Evolutionary conservation across 495 filamentous ascomycete species (phyloP).

Genomic region (Durotheca rogersii): DNA sequence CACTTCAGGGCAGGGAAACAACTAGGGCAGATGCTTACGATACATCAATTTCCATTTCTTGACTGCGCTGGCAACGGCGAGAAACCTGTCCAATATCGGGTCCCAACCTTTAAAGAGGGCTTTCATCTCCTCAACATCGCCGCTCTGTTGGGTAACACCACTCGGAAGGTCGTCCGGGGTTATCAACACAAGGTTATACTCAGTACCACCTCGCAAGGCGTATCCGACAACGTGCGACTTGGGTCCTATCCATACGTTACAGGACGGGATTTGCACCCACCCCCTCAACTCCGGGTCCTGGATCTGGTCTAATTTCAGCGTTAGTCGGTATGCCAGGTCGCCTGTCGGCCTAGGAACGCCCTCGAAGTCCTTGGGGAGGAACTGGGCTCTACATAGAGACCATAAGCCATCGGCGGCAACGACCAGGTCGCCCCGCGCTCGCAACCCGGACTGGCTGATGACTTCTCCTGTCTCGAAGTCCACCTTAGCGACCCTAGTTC

Average conservation of each 20-base stretch:
- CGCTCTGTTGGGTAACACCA: slow-evolving; percentile 39
- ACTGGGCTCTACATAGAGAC: slow-evolving; percentile 44
- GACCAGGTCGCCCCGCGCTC: slow-evolving; percentile 46
- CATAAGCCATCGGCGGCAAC: slow-evolving; percentile 57
- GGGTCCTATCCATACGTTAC: slow-evolving; percentile 68
- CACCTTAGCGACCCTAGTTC: slow-evolving; percentile 34
- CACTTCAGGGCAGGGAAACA: not conserved
- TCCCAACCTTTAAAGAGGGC: slow-evolving; percentile 52
- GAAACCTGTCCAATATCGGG: slow-evolving; percentile 36
- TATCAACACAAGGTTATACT: slow-evolving; percentile 58
- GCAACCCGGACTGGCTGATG: slow-evolving; percentile 34
- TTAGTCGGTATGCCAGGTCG: slow-evolving; percentile 57
- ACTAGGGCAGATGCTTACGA: slow-evolving; percentile 23
- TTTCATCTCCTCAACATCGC: slow-evolving; percentile 46
- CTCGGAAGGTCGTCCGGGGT: slow-evolving; percentile 49
- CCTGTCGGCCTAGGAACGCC: slow-evolving; percentile 51
- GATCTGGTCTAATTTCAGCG: slow-evolving; percentile 47
- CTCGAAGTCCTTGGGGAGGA: slow-evolving; percentile 39
- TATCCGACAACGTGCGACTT: slow-evolving; percentile 56
- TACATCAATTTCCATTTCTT: slow-evolving; percentile 42
- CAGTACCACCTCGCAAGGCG: slow-evolving; percentile 47
- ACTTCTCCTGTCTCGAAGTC: slow-evolving; percentile 44
- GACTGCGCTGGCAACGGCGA: slow-evolving; percentile 27
- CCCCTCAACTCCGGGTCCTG: slow-evolving; percentile 45
- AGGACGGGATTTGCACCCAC: slow-evolving; percentile 51